phyloP scores from a whole-genome alignment of 768 basidiomycete genomes.

The Lactarius deliciosus region DNA sequence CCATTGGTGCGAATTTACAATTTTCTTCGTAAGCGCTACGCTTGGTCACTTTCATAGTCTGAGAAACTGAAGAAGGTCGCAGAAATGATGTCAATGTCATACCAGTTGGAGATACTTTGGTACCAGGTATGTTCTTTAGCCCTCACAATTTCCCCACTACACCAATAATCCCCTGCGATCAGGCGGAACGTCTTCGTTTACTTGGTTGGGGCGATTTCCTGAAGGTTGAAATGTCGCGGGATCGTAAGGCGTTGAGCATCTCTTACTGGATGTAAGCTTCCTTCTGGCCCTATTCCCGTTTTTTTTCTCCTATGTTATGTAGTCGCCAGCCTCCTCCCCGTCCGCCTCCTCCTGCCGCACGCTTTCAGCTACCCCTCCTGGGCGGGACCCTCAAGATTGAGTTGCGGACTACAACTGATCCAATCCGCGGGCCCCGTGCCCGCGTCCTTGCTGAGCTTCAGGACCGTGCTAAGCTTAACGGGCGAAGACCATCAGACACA shows the following conservation, averaged over 20 bases:
- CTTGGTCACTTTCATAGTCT: slow-evolving; percentile 1
- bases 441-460: slow-evolving; percentile 63
- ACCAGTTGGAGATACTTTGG: slow-evolving; percentile 88
- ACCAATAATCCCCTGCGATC: slow-evolving; percentile 14
- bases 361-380: slow-evolving; percentile 51
- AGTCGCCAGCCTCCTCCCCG: slow-evolving; percentile 41
- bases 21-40: slow-evolving; percentile 69
- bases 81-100: slow-evolving; percentile 92
- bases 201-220: slow-evolving; percentile 85
- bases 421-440: slow-evolving; percentile 53
- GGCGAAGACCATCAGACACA: slow-evolving; percentile 64
- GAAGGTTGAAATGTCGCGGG: slow-evolving; percentile 63
- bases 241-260: slow-evolving; percentile 64
- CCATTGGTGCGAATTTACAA: slow-evolving; percentile 86
- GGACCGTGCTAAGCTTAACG: slow-evolving; percentile 56
- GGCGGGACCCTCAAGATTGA: slow-evolving; percentile 77
- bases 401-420: slow-evolving; percentile 56
- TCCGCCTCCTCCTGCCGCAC: slow-evolving; percentile 36
- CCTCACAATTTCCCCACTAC: background rate
- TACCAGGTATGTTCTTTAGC: slow-evolving; percentile 52
- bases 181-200: slow-evolving; percentile 75
- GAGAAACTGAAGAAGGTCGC: slow-evolving; percentile 18
- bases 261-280: slow-evolving; percentile 83
- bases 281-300: slow-evolving; percentile 4
- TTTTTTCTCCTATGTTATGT: slow-evolving; percentile 9